Base-by-base conservation (phyloP, 257 asterid species). In the Nyctanthes arbortristis region DNA sequence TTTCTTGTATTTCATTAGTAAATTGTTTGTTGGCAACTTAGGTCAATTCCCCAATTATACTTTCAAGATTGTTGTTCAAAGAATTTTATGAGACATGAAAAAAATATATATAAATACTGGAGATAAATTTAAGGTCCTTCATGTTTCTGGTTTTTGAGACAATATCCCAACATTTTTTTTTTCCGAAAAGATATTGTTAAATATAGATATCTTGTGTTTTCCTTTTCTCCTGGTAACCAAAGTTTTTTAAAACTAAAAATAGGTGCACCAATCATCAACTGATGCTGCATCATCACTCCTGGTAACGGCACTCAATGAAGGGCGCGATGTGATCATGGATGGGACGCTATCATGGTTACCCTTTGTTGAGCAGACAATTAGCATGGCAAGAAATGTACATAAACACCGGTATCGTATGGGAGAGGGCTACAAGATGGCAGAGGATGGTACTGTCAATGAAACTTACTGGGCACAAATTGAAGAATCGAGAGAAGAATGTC, bases 291-390 rank as follows among this genome's bases (percentile, higher is more conserved):
- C 98, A 1, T 93, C 98, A 0, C 90, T 93, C 40, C 80, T 93
- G 7, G 98, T 93, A 9, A 91, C 97, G 0, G 97, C 98, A 0
- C 77, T 93, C 3, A 93, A 93, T 29, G 97, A 93, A 71, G 98
- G 98, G 27, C 97, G 96, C 0, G 98, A 93, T 14, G 98, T 93
- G 78, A 90, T 93, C 77, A 93, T 93, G 98, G 98, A 93, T 18
- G 99, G 99, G 37, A 93, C 99, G 5, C 78, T 93, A 1, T 89
- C 99, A 7, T 93, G 99, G 99, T 91, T 67, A 67, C 99, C 99
- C 16, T 93, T 93, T 29, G 99, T 93, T 2, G 90, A 93, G 83
- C 95, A 93, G 77, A 91, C 96, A 3, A 83, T 93, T 27, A 77
- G 79, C 35, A 93, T 93, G 99, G 96, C 91, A 2, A 77, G 97